Percentiles rank a stretch among this genome's conserved stretches.
phyloP scores from a whole-genome alignment of 495 filamentous ascomycete species.

The Talaromyces ruber region DNA sequence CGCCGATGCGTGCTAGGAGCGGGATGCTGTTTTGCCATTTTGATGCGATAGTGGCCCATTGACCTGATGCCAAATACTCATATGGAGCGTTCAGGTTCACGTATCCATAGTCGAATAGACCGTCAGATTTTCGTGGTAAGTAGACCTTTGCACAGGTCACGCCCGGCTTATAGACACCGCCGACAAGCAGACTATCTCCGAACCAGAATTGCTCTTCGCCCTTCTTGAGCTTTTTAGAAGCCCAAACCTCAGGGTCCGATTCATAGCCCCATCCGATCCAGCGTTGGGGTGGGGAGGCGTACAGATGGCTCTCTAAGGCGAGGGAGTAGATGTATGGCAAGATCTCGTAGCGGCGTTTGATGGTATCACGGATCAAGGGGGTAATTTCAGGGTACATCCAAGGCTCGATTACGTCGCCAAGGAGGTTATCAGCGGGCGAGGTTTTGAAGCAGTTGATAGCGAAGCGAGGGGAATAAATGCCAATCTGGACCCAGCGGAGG shows the following conservation, averaged over 20 bases:
- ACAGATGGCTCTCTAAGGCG: slow-evolving; percentile 48
- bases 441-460: slow-evolving; percentile 74
- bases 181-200: slow-evolving; percentile 55
- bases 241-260: slow-evolving; percentile 54
- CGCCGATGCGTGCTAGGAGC: slow-evolving; percentile 51
- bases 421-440: slow-evolving; percentile 45
- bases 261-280: slow-evolving; percentile 66
- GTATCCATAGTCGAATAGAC: slow-evolving; percentile 42
- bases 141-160: slow-evolving; percentile 45
- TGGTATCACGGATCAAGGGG: slow-evolving; percentile 48
- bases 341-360: slow-evolving; percentile 60
- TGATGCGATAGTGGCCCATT: slow-evolving; percentile 51
- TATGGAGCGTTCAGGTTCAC: slow-evolving; percentile 54
- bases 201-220: slow-evolving; percentile 67
- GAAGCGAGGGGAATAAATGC: slow-evolving; percentile 58
- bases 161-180: slow-evolving; percentile 55
- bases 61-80: slow-evolving; percentile 46
- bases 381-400: slow-evolving; percentile 64
- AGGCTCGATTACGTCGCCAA: slow-evolving; percentile 63
- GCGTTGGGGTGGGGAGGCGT: slow-evolving; percentile 51
- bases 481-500: slow-evolving; percentile 62
- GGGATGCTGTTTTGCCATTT: slow-evolving; percentile 54
- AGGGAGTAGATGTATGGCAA: slow-evolving; percentile 61
- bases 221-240: slow-evolving; percentile 35
- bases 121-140: slow-evolving; percentile 38